phyloP scores from a whole-genome alignment of 2,329 filamentous ascomycete genomes.

The Nemania diffusa region DNA sequence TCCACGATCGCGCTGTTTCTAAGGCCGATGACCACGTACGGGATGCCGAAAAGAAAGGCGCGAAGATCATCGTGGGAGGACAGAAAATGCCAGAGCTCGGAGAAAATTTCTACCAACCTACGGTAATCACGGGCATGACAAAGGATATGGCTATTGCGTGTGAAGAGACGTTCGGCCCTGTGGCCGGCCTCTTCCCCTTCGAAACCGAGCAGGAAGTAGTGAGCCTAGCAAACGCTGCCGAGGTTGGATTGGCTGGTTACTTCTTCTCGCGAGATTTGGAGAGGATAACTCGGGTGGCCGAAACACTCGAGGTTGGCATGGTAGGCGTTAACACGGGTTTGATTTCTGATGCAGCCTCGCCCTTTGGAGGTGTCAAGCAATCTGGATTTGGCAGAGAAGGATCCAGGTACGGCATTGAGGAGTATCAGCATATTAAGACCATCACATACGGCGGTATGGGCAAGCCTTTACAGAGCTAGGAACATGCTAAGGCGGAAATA shows the following conservation, averaged over 20 bases:
- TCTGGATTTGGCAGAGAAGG: constrained; percentile 85
- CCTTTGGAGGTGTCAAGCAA: constrained; percentile 85
- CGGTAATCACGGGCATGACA: constrained; percentile 88
- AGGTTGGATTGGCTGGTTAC: constrained; percentile 92
- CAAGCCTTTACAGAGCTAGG: constrained; percentile 61
- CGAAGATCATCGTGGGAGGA: constrained; percentile 78
- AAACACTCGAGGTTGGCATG: constrained; percentile 85
- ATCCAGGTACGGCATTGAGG: constrained; percentile 78
- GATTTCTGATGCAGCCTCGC: constrained; percentile 66
- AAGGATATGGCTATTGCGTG: constrained; percentile 82
- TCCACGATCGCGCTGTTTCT: constrained; percentile 82
- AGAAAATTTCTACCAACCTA: constrained; percentile 88
- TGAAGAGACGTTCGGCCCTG: constrained; percentile 96
- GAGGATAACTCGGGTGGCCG: constrained; percentile 70
- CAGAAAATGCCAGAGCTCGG: constrained; percentile 79
- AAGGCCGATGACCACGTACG: constrained; percentile 85
- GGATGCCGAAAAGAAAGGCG: constrained; percentile 83
- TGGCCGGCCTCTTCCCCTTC: constrained; percentile 90
- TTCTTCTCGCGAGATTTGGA: constrained; percentile 80
- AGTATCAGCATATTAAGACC: constrained; percentile 80
- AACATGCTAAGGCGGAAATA: background rate
- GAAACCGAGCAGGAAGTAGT: constrained; percentile 90
- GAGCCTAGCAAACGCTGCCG: constrained; percentile 79
- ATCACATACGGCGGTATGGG: constrained; percentile 64
- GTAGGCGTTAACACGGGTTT: constrained; percentile 83